Evolutionary conservation across 768 basidiomycete species (phyloP).

Genomic region (Suillus lakei): DNA sequence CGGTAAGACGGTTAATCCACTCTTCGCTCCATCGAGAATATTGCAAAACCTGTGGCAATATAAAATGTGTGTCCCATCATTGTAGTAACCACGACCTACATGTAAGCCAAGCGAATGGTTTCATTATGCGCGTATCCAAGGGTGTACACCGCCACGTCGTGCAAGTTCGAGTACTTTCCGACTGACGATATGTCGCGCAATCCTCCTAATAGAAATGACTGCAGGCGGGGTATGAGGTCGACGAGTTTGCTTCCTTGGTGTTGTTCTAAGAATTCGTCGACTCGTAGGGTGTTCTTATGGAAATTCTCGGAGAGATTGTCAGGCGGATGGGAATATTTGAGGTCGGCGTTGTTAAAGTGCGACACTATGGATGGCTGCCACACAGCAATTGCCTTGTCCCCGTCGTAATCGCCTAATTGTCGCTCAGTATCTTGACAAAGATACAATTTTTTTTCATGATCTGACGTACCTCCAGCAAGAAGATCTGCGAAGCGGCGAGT

Average conservation of each 20-base stretch:
- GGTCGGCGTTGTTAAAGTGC: conserved; percentile 57
- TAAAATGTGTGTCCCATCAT: background rate
- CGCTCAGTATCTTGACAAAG: background rate
- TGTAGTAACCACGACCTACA: conserved; percentile 39
- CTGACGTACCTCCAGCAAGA: conserved; percentile 59
- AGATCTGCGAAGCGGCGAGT: conserved; percentile 57
- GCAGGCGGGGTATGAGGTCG: conserved; percentile 39
- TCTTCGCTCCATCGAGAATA: conserved; percentile 65
- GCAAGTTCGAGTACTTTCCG: conserved; percentile 59
- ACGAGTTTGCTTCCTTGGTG: background rate
- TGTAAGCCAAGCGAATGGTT: conserved; percentile 60
- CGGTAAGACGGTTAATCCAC: conserved; percentile 51
- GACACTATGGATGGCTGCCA: conserved; percentile 62
- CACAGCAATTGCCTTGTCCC: conserved; percentile 62
- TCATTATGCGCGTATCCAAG: conserved; percentile 53
- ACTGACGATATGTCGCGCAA: conserved; percentile 50
- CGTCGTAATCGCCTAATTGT: conserved; percentile 68
- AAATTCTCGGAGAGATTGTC: conserved; percentile 46
- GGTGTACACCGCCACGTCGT: conserved; percentile 58
- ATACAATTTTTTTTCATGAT: background rate
- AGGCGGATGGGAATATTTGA: conserved; percentile 55
- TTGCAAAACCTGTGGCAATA: conserved; percentile 49
- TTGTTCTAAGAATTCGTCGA: conserved; percentile 4
- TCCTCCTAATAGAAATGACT: conserved; percentile 54
- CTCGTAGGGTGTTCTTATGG: conserved; percentile 10